A percentile compares a stretch with the other conserved stretches of the same genome.
Conservation (phyloP, 208 protist species). For the Crithidia mellificae region DNA sequence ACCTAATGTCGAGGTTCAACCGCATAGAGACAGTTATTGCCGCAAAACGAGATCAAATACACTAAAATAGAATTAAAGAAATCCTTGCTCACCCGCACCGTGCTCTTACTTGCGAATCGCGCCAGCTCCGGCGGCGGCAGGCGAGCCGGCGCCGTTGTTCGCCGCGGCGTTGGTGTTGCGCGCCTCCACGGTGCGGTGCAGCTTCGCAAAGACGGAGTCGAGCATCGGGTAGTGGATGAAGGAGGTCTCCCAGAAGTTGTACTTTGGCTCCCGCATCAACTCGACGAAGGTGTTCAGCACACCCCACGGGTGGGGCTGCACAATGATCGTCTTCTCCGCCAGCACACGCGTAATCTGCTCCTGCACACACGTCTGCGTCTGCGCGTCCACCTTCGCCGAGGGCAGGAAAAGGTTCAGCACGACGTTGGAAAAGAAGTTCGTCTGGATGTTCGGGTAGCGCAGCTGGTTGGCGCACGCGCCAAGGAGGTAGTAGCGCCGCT, state of each 20-base stretch:
- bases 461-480: constrained; percentile 98
- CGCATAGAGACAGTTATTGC: no score
- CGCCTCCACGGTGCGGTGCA: constrained; percentile 72
- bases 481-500: constrained; percentile 96
- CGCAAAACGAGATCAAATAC: no score
- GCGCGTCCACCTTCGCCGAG: constrained; percentile 40
- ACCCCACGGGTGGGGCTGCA: constrained; percentile 99
- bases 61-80: not conserved
- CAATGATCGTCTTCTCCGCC: constrained; percentile 97
- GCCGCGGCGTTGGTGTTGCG: constrained; percentile 41
- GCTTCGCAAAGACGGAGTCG: constrained; percentile 95
- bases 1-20: no score
- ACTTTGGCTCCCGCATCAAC: constrained; percentile 96
- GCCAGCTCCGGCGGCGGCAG: constrained; percentile 18
- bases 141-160: constrained; percentile 18
- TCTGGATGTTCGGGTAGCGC: constrained; percentile 99
- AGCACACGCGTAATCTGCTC: constrained; percentile 97
- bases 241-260: constrained; percentile 94
- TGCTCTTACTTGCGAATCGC: constrained; percentile 9
- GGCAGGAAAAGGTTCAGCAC: constrained; percentile 97
- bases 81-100: not conserved
- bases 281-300: constrained; percentile 99
- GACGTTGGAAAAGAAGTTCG: constrained; percentile 98
- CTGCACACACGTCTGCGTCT: constrained; percentile 90
- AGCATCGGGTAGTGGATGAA: constrained; percentile 86